Evolutionary conservation across 768 basidiomycete genomes (phyloP).

Genomic region (Xerocomus brunneocitrinus): DNA sequence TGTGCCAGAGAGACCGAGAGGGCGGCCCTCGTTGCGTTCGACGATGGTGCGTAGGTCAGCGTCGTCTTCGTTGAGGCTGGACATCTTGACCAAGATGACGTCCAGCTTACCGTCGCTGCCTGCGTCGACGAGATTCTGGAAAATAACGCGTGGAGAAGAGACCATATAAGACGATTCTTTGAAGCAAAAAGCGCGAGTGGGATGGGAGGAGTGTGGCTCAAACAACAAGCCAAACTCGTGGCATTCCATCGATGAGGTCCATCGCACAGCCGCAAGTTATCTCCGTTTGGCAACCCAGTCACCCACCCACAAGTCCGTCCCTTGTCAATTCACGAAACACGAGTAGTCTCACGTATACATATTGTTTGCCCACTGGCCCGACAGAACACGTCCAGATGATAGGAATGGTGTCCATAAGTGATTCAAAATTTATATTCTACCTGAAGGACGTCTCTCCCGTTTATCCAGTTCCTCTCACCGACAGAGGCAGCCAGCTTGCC

Average conservation of each 20-base stretch:
- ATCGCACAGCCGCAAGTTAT: not conserved
- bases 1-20: conserved; percentile 28
- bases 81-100: conserved; percentile 12
- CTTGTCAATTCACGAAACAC: not conserved
- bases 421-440: not conserved
- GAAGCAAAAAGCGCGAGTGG: conserved; percentile 3
- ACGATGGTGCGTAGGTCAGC: conserved; percentile 19
- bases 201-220: not conserved
- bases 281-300: not conserved
- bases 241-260: not conserved
- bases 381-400: not conserved
- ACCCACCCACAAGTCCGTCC: not conserved
- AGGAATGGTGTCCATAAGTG: not conserved
- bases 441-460: conserved; percentile 7
- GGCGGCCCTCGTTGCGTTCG: conserved; percentile 30
- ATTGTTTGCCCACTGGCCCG: not conserved
- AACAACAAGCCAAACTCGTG: not conserved
- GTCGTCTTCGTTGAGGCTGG: conserved; percentile 22
- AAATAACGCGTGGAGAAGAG: conserved; percentile 14
- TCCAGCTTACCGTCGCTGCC: conserved; percentile 23
- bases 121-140: conserved; percentile 26
- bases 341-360: not conserved
- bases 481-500: conserved; percentile 20
- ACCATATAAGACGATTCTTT: conserved; percentile 7
- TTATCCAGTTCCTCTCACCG: conserved; percentile 13